Conservation (phyloP, 805 yeast genomes). For the Candida dendrica region DNA sequence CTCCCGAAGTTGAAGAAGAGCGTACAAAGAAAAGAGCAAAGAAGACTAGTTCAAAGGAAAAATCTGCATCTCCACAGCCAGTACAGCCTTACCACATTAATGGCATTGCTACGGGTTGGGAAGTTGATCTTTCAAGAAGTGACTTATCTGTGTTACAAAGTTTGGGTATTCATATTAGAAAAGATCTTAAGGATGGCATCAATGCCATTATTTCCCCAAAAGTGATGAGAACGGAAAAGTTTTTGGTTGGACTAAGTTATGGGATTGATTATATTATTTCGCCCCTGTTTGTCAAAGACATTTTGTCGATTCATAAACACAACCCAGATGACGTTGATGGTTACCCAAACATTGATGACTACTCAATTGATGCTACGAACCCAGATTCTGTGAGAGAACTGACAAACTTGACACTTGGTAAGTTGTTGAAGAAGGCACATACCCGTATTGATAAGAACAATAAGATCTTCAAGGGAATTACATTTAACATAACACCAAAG, state of each 20-base stretch:
- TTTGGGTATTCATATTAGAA: constrained; percentile 51
- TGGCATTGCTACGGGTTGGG: constrained; percentile 64
- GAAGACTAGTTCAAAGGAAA: constrained; percentile 12
- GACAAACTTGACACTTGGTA: constrained; percentile 18
- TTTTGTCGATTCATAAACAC: constrained; percentile 26
- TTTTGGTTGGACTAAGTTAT: constrained; percentile 59
- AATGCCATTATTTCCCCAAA: constrained; percentile 70
- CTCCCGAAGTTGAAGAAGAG: constrained; percentile 10
- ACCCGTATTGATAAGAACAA: constrained; percentile 12
- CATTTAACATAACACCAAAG: constrained; percentile 47
- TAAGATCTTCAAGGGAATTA: constrained; percentile 38
- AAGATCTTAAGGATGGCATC: constrained; percentile 23
- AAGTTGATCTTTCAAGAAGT: constrained; percentile 33
- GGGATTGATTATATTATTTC: constrained; percentile 42
- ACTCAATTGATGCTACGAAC: constrained; percentile 27
- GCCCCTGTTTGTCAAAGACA: constrained; percentile 45
- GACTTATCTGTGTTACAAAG: constrained; percentile 37
- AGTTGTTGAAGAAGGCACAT: constrained; percentile 9
- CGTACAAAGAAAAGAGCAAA: constrained; percentile 1
- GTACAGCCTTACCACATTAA: constrained; percentile 28
- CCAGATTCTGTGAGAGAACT: constrained; percentile 25
- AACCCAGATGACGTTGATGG: constrained; percentile 10
- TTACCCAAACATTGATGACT: constrained; percentile 20
- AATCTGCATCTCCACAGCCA: constrained; percentile 5
- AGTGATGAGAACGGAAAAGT: constrained; percentile 81